Percentiles rank a stretch among this genome's conserved stretches.
These are phyloP conservation scores for Lolium perenne DNA, from an alignment of 176 grass and related monocot genomes.

Conservation along the genomic window DNA sequence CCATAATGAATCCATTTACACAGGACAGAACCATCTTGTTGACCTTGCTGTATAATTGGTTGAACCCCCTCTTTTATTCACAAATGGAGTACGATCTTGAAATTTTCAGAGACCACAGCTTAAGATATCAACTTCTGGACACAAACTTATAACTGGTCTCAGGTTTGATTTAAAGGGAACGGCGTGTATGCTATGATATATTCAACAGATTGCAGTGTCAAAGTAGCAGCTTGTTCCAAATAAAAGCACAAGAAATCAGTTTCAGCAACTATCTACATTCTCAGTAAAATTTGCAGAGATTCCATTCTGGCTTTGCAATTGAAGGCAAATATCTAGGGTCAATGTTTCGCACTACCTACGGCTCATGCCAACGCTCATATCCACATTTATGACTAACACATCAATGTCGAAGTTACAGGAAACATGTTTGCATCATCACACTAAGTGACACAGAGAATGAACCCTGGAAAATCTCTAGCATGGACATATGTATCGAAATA, in stretches of 20 bases:
- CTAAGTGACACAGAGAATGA: neutral
- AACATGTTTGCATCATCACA: neutral
- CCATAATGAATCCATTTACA: constrained; percentile 16
- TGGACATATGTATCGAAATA: neutral
- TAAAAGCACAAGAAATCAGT: constrained; percentile 15
- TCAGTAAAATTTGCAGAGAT: neutral
- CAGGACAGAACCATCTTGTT: constrained; percentile 13
- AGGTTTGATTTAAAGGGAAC: too few species aligned
- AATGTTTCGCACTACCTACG: neutral
- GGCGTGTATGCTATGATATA: neutral
- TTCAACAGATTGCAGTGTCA: neutral
- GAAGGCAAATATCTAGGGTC: neutral
- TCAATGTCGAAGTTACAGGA: neutral
- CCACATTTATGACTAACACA: neutral
- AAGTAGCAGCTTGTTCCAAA: constrained; percentile 7
- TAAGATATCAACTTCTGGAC: constrained; percentile 16
- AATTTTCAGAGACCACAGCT: neutral
- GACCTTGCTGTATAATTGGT: neutral
- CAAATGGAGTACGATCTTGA: neutral
- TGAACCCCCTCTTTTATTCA: neutral
- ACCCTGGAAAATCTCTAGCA: neutral
- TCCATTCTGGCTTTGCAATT: neutral
- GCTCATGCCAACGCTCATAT: neutral
- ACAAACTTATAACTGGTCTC: neutral
- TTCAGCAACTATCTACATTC: neutral